Percentiles rank a stretch among this genome's conserved stretches.
Evolutionary conservation across 805 yeast species (phyloP).

Genomic region (Debaryomyces tyrocola): DNA sequence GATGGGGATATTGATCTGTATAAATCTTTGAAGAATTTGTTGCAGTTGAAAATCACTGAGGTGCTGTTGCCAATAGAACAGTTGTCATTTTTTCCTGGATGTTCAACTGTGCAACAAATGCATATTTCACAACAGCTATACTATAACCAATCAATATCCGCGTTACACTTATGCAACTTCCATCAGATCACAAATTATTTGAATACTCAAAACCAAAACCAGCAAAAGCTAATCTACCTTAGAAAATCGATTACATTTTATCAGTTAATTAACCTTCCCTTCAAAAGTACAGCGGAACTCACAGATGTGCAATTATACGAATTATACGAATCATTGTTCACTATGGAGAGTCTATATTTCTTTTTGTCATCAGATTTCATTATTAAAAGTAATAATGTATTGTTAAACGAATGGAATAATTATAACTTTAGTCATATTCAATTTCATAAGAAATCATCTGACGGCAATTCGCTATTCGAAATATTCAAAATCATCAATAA

Average conservation of each 20-base stretch:
- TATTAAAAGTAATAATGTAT: conserved; percentile 15
- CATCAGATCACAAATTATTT: conserved; percentile 28
- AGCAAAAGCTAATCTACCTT: conserved; percentile 29
- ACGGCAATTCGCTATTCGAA: conserved; percentile 8
- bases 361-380: conserved; percentile 14
- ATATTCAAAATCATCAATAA: conserved; percentile 9
- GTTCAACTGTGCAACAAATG: conserved; percentile 10
- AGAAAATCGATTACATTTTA: conserved; percentile 30
- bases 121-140: conserved; percentile 25
- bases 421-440: conserved; percentile 7
- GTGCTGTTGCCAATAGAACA: conserved; percentile 22
- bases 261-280: conserved; percentile 28
- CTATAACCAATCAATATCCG: conserved; percentile 28
- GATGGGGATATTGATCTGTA: conserved; percentile 17
- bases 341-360: conserved; percentile 27
- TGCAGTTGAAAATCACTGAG: conserved; percentile 30
- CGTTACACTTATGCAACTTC: conserved; percentile 30
- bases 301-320: conserved; percentile 25
- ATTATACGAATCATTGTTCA: conserved; percentile 29
- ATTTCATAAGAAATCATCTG: conserved; percentile 8
- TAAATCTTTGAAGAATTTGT: conserved; percentile 23
- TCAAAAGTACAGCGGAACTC: conserved; percentile 14
- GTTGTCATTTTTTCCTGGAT: conserved; percentile 18
- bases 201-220: conserved; percentile 24
- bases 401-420: conserved; percentile 16